These are phyloP conservation scores for Kodamaea sagamina DNA, from an alignment of 805 yeast genomes.

Conservation along the genomic window DNA sequence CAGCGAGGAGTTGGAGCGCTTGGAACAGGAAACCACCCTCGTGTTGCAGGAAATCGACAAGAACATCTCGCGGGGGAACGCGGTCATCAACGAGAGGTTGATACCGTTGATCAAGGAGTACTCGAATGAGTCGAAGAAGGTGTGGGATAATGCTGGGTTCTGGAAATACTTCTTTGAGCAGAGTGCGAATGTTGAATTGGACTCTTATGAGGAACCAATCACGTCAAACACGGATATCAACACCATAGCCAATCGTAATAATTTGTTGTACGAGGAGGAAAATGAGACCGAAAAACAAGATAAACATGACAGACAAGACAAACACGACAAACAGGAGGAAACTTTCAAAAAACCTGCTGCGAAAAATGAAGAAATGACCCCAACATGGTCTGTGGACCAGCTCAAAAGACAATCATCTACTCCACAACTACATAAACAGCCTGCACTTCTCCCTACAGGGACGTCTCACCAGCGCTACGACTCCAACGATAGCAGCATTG, in stretches of 20 bases:
- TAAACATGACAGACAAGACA: conserved; percentile 2
- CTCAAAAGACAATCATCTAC: conserved; percentile 29
- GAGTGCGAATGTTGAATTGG: conserved; percentile 65
- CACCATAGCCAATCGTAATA: conserved; percentile 22
- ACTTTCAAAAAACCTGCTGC: conserved; percentile 11
- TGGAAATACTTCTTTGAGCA: conserved; percentile 80
- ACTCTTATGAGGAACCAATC: conserved; percentile 50
- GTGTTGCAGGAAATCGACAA: conserved; percentile 78
- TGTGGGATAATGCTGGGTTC: conserved; percentile 68
- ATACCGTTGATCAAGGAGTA: conserved; percentile 68
- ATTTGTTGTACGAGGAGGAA: conserved; percentile 19
- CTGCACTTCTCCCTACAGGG: conserved; percentile 13
- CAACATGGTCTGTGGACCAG: conserved; percentile 38
- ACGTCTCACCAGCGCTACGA: neutral
- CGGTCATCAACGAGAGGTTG: conserved; percentile 64
- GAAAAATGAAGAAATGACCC: conserved; percentile 31
- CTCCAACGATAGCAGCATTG: conserved; percentile 9
- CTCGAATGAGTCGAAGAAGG: conserved; percentile 54
- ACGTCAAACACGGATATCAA: conserved; percentile 22
- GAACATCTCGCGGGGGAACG: conserved; percentile 67
- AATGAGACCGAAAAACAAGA: conserved; percentile 17
- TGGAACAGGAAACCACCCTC: conserved; percentile 79
- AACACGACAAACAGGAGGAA: conserved; percentile 2
- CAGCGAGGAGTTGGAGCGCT: conserved; percentile 50
- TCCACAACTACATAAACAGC: conserved; percentile 25